phyloP scores from a whole-genome alignment of 2,329 filamentous ascomycete species.

The Colletotrichum sp. region DNA sequence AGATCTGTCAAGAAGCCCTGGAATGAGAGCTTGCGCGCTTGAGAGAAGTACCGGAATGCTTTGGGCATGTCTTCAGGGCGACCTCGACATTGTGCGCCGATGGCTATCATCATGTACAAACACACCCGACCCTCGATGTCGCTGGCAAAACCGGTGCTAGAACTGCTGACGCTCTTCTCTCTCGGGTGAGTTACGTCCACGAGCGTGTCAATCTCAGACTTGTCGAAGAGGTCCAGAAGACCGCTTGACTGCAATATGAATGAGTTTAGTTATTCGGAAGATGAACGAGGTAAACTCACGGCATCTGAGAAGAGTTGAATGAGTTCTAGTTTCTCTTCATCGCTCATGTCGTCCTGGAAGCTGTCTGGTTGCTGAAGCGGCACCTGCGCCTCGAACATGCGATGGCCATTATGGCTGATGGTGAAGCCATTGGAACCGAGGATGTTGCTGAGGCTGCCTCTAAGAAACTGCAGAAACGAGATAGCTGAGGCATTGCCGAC shows the following conservation, averaged over 20 bases:
- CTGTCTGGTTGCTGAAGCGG: neutral
- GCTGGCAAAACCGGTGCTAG: neutral
- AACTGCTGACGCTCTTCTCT: neutral
- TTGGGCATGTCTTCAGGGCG: neutral
- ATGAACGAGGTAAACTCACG: neutral
- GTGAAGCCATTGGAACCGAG: constrained; percentile 61
- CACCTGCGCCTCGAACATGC: constrained; percentile 55
- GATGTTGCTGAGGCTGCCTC: constrained; percentile 50
- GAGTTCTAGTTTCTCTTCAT: neutral
- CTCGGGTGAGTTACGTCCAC: accelerated
- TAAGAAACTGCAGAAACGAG: constrained; percentile 60
- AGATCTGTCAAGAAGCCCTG: constrained; percentile 58
- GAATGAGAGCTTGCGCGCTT: constrained; percentile 53
- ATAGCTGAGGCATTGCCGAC: constrained; percentile 56
- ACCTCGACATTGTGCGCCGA: constrained; percentile 52
- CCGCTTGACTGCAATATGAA: too few relatives aligned
- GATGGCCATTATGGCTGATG: constrained; percentile 52
- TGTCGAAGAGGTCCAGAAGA: constrained; percentile 35
- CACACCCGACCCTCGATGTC: neutral
- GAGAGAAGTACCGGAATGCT: constrained; percentile 47
- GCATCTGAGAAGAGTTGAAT: constrained; percentile 1
- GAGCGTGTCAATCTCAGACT: neutral
- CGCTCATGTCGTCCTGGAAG: neutral
- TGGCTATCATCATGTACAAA: constrained; percentile 52
- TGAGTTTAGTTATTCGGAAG: too few relatives aligned